phyloP scores from a whole-genome alignment of 2,329 filamentous ascomycete genomes.

The Fusarium sp. region DNA sequence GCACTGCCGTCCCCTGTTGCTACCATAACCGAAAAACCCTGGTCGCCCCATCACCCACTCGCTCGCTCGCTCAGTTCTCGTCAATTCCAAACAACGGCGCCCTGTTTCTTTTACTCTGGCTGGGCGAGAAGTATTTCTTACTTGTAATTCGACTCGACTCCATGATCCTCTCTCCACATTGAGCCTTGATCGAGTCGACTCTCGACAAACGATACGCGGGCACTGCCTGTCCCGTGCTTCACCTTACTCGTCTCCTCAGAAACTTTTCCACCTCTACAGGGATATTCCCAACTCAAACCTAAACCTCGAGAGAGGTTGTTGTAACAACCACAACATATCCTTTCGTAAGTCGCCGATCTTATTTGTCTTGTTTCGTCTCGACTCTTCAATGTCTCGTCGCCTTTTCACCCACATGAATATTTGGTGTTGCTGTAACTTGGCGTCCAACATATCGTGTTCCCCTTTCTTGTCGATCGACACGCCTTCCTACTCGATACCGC shows the following conservation, averaged over 20 bases:
- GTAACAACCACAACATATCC: conserved; percentile 40
- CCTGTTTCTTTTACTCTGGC: conserved; percentile 23
- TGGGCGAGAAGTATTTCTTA: conserved; percentile 18
- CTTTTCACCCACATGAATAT: neutral
- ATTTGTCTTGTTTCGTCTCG: conserved; percentile 7
- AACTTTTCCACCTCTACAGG: conserved; percentile 40
- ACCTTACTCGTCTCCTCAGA: conserved; percentile 39
- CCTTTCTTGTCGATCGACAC: conserved; percentile 31
- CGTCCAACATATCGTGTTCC: conserved; percentile 15
- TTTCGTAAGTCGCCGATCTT: conserved; percentile 37
- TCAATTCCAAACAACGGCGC: conserved; percentile 40
- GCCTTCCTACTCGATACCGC: conserved; percentile 18
- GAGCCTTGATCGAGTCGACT: conserved; percentile 28
- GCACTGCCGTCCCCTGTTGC: conserved; percentile 26
- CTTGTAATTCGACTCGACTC: conserved; percentile 25
- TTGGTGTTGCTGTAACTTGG: conserved; percentile 17
- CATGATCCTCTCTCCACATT: conserved; percentile 33
- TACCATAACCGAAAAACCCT: conserved; percentile 32
- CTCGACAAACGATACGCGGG: conserved; percentile 18
- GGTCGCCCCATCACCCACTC: conserved; percentile 32
- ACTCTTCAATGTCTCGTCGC: neutral
- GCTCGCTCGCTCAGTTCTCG: conserved; percentile 26
- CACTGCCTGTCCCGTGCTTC: conserved; percentile 30
- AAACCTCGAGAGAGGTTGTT: conserved; percentile 35
- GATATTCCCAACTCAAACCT: conserved; percentile 39